phyloP scores from a whole-genome alignment of 192 early-diverging fungal species.

The Radiomyces spectabilis region DNA sequence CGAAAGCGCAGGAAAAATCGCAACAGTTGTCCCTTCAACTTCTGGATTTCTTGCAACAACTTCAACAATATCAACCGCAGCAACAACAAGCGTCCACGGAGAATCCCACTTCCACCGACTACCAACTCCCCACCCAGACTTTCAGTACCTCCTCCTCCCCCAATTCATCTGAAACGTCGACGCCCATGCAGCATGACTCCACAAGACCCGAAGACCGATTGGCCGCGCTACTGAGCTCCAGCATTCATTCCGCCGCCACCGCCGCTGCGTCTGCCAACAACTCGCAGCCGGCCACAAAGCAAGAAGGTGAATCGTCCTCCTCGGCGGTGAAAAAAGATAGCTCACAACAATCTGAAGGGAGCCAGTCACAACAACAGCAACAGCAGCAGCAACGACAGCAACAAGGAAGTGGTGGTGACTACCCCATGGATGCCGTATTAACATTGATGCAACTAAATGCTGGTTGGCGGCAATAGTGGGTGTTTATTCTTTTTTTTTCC shows the following conservation, averaged over 20 bases:
- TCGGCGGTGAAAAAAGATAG: no score
- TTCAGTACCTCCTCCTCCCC: not conserved
- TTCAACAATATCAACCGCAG: not conserved
- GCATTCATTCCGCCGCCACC: no score
- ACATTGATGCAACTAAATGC: conserved; percentile 44
- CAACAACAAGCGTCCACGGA: not conserved
- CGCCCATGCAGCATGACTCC: no score
- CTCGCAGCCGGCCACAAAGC: no score
- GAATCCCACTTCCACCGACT: not conserved
- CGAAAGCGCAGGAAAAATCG: not conserved
- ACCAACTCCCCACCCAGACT: not conserved
- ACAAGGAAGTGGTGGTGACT: conserved; percentile 18
- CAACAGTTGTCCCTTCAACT: conserved; percentile 3
- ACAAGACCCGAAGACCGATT: no score
- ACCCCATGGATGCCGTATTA: conserved; percentile 43
- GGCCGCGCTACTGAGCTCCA: no score
- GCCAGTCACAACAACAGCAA: conserved; percentile 4
- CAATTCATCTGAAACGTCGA: no score
- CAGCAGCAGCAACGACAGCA: conserved; percentile 3
- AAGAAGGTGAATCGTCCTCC: no score
- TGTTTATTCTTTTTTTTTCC: not conserved
- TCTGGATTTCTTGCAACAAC: conserved; percentile 6
- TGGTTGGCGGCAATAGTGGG: conserved; percentile 14
- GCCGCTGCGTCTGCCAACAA: no score
- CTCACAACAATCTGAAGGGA: no score